Conservation (phyloP, 75 land plant genomes). For the Azolla pinnata region DNA sequence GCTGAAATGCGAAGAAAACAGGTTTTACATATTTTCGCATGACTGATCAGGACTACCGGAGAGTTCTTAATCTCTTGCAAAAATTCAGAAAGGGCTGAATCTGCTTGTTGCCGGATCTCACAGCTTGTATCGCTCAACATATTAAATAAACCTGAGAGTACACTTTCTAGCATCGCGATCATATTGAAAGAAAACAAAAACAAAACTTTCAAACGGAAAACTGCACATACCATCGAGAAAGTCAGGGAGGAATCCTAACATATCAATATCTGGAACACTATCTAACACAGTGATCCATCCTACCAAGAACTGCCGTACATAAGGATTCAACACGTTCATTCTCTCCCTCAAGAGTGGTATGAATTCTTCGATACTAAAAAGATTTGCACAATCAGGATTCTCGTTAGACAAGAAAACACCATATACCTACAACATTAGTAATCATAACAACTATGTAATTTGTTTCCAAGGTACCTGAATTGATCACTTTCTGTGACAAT, state of each 20-base stretch:
- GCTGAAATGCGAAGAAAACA: neutral
- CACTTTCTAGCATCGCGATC: too few species aligned
- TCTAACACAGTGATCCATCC: conserved; percentile 99
- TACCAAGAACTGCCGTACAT: conserved; percentile 95
- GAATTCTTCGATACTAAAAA: conserved; percentile 99
- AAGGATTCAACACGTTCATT: conserved; percentile 94
- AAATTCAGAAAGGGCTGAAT: conserved; percentile 96
- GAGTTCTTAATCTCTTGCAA: conserved; percentile 98
- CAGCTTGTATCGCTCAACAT: conserved; percentile 97
- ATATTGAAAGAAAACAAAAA: neutral
- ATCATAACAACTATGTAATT: too few species aligned
- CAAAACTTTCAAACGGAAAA: too few species aligned
- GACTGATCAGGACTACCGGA: conserved; percentile 47
- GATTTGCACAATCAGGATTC: conserved; percentile 6
- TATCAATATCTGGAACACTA: conserved; percentile 99
- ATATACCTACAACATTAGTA: too few species aligned
- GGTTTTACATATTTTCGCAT: neutral
- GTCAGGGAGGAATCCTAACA: conserved; percentile 99
- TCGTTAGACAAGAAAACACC: too few species aligned
- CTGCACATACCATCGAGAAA: conserved; percentile 84
- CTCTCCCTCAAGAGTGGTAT: conserved; percentile 94
- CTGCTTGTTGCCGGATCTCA: conserved; percentile 99
- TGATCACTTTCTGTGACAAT: conserved; percentile 99
- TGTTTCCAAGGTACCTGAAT: conserved; percentile 81
- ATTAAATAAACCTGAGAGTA: conserved; percentile 89